Evolutionary conservation across 495 filamentous ascomycete genomes (phyloP), one percentile per base, ranked within the genome.

Genomic region (Hamigera avellanea): DNA sequence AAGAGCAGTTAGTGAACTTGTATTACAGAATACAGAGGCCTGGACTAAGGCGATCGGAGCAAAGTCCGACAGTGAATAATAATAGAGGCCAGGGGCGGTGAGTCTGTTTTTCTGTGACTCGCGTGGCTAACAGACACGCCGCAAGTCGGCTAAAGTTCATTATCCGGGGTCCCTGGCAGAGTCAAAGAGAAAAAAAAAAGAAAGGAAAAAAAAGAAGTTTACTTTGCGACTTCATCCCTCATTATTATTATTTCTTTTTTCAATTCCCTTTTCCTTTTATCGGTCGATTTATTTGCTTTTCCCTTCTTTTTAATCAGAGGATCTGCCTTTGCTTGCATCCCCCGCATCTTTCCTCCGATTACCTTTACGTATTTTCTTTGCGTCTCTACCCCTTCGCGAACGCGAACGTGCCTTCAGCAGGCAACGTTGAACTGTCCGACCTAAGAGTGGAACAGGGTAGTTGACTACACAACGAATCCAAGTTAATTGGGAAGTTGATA

Each of bases 151-250:
- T 30, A 30, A 30, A 30, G 28, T 13, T 4, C 12, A 30, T 30
- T 30, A 30, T 30, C 28, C 28, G 6, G 28, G 28, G 28, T 4
- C n/a, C 28, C 28, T 15, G 10, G 28, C 14, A 13, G n/a, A 4
- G 4, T 4, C 14, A 15, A 13, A 15, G 28, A 4, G n/a, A 13
- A 30, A 13, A 30, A 13, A 15, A 12, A 30, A 30, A 30, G n/a
- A 30, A 30, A 30, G n/a, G 28, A 30, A 16, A 37, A 50, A n/a
- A 69, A 61, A 0, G 61, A 58, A n/a, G 14, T 9, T 23, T 4
- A 9, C 21, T 23, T 4, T 23, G 4, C 9, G 9, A 9, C 4
- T 23, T 23, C 21, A 23, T 23, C 9, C 4, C 9, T 23, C 4
- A 4, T 5, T 9, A 23, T 23, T 23, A 4, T 9, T 9, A 23